These are phyloP conservation scores for Trypanosoma vivax DNA, from an alignment of 208 protist genomes.

Conservation along the genomic window DNA sequence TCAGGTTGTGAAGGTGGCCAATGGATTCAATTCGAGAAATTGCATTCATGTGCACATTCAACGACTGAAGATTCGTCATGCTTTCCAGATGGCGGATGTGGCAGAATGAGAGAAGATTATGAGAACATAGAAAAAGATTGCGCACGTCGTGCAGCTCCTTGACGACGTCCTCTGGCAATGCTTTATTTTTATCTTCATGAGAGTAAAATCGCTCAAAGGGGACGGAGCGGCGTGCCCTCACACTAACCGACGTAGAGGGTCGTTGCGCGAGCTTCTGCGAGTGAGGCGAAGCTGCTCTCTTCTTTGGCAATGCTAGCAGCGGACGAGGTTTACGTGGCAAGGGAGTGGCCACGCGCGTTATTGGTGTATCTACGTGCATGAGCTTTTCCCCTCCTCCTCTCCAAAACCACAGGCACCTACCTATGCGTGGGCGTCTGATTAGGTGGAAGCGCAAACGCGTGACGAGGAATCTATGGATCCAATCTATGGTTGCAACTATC, in stretches of 20 bases:
- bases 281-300: constrained; percentile 6
- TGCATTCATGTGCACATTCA: constrained; percentile 80
- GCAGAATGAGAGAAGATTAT: constrained; percentile 47
- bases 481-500: too few species aligned
- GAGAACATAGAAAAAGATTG: constrained; percentile 61
- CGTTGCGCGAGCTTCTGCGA: background rate
- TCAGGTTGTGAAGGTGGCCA: constrained; percentile 36
- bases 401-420: background rate
- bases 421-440: too few species aligned
- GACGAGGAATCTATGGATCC: too few species aligned
- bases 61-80: constrained; percentile 43
- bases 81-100: constrained; percentile 54
- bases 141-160: constrained; percentile 30
- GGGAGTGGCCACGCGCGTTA: constrained; percentile 3
- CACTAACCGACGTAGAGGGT: background rate
- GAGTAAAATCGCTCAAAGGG: constrained; percentile 4
- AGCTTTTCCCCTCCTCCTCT: background rate
- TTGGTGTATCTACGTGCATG: constrained; percentile 7
- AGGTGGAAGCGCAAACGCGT: too few species aligned
- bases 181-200: background rate
- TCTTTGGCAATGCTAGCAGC: background rate
- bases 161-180: constrained; percentile 21
- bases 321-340: constrained; percentile 7
- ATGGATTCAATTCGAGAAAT: constrained; percentile 38
- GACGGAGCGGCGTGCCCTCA: constrained; percentile 1